These are phyloP conservation scores for Starmerella etchellsii DNA, from an alignment of 805 yeast species.

Conservation along the genomic window DNA sequence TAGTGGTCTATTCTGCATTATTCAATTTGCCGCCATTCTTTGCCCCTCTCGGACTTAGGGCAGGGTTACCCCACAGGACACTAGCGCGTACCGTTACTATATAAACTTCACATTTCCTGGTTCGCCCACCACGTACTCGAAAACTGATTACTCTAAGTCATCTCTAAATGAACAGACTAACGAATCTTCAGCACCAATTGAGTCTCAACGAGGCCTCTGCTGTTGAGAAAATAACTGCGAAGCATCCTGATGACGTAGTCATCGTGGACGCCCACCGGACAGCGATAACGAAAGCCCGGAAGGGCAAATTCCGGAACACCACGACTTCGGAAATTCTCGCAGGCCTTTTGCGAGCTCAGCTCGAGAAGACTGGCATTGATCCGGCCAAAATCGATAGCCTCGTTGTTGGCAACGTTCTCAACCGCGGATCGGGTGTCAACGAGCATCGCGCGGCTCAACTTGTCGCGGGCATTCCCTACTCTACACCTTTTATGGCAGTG, in stretches of 20 bases:
- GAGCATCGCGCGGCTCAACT: slow-evolving; percentile 52
- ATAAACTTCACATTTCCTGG: too few relatives aligned
- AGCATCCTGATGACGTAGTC: slow-evolving; percentile 79
- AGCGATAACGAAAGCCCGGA: slow-evolving; percentile 76
- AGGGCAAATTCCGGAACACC: slow-evolving; percentile 73
- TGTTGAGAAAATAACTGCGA: slow-evolving; percentile 32
- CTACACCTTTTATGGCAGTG: slow-evolving; percentile 67
- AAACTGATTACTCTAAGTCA: too few relatives aligned
- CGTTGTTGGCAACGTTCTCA: slow-evolving; percentile 81
- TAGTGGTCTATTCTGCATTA: too few relatives aligned
- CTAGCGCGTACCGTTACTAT: too few relatives aligned
- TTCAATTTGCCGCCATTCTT: too few relatives aligned
- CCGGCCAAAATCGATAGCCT: slow-evolving; percentile 65
- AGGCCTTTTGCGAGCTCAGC: slow-evolving; percentile 48
- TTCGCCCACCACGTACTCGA: too few relatives aligned
- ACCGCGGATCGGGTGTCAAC: slow-evolving; percentile 78
- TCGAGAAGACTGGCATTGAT: slow-evolving; percentile 40
- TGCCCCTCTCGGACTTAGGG: too few relatives aligned
- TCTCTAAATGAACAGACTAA: slow-evolving; percentile 28
- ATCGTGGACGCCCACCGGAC: slow-evolving; percentile 84
- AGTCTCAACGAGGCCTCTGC: slow-evolving; percentile 26
- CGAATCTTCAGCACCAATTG: slow-evolving; percentile 25
- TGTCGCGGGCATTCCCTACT: slow-evolving; percentile 79
- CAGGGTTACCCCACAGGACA: too few relatives aligned
- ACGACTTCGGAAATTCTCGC: slow-evolving; percentile 66